Evolutionary conservation across 257 asterid species (phyloP).

Genomic region (Capsicum baccatum): DNA sequence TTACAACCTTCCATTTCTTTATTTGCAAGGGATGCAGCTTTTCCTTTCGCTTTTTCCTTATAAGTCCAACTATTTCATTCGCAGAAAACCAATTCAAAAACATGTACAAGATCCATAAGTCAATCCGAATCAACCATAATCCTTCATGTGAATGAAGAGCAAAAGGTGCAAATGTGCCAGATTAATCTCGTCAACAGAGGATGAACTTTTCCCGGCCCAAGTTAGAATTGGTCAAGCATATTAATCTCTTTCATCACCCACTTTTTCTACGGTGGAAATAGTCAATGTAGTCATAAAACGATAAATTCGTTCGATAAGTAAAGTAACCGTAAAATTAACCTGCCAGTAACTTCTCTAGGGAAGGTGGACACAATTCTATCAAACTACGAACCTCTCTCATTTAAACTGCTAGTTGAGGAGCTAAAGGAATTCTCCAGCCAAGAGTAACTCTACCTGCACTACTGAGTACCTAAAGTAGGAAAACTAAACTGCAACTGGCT

Average conservation of each 20-base stretch:
- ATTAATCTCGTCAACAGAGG: background rate
- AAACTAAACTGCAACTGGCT: constrained; percentile 19
- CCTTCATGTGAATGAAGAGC: background rate
- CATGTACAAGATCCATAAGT: background rate
- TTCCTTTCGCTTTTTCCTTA: background rate
- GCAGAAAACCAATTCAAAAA: background rate
- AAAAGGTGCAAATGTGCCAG: background rate
- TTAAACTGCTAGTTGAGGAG: constrained; percentile 11
- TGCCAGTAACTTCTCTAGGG: background rate
- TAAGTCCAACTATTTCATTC: background rate
- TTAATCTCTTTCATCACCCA: background rate
- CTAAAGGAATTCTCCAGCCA: background rate
- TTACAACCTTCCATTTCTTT: background rate
- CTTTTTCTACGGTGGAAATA: background rate
- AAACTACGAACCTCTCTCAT: background rate
- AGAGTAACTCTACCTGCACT: background rate
- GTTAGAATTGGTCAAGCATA: background rate
- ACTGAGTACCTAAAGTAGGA: background rate
- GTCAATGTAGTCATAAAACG: background rate
- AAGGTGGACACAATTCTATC: background rate
- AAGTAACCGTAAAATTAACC: background rate
- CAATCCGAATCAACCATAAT: background rate
- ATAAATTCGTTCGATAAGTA: background rate
- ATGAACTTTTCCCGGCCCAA: background rate
- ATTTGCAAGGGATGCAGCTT: constrained; percentile 10